phyloP scores from a whole-genome alignment of 2,329 filamentous ascomycete species.

The Epichloe aotearoae region DNA sequence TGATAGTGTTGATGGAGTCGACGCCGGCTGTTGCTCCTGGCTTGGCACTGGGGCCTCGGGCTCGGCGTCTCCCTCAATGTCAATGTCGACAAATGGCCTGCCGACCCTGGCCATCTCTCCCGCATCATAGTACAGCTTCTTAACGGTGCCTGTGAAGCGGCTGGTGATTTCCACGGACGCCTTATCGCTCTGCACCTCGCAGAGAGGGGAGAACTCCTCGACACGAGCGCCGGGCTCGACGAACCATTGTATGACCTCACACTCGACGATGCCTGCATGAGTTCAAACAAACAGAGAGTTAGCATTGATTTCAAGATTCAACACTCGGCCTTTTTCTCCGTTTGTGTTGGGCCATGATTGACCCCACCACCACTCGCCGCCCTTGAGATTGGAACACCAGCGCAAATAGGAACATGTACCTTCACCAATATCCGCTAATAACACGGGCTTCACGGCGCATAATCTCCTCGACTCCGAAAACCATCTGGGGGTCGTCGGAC shows the following conservation, averaged over 20 bases:
- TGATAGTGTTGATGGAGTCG: slow-evolving; percentile 13
- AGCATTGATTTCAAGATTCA: neutral
- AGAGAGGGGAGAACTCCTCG: slow-evolving; percentile 94
- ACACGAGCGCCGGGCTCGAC: slow-evolving; percentile 90
- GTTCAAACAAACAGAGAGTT: neutral
- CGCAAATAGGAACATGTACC: slow-evolving; percentile 30
- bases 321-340: neutral
- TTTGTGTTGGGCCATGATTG: neutral
- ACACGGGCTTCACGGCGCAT: slow-evolving; percentile 59
- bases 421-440: slow-evolving; percentile 79
- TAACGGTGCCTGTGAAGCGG: slow-evolving; percentile 87
- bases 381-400: neutral
- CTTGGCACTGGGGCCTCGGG: slow-evolving; percentile 14
- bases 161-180: slow-evolving; percentile 86
- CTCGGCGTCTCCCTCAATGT: slow-evolving; percentile 67
- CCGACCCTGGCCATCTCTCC: slow-evolving; percentile 95
- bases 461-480: slow-evolving; percentile 38
- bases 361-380: neutral
- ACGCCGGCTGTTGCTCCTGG: slow-evolving; percentile 11
- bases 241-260: slow-evolving; percentile 99
- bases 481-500: slow-evolving; percentile 22
- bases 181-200: slow-evolving; percentile 97
- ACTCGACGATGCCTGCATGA: slow-evolving; percentile 77
- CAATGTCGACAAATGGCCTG: slow-evolving; percentile 88
- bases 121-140: slow-evolving; percentile 88